Evolutionary conservation across 331 rosid species (phyloP), one percentile per base, ranked within the genome.

Genomic region (Quercus phellos): DNA sequence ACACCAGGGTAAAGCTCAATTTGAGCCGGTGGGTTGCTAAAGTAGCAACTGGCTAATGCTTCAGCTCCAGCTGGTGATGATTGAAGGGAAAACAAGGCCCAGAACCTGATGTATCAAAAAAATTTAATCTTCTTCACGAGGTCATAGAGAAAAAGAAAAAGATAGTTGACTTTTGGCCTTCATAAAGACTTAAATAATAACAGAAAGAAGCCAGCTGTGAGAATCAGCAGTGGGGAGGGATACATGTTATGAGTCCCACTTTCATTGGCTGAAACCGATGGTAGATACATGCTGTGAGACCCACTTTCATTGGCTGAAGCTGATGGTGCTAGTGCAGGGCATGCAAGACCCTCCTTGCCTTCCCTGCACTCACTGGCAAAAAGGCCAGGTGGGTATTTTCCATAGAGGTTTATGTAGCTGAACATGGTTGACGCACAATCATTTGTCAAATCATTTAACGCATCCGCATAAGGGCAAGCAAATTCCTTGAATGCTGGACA

Each of bases 381-480:
- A 77, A 95, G 96, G 61, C 99, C 99, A 0, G 99, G 94, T 22
- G 99, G 99, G 91, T 95, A 95, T 69, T 74, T 81, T 42, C 99
- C 99, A 4, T 93, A 84, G 58, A 95, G 88, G 85, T 95, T 91
- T 21, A 95, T 91, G 89, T 95, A 95, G 80, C 99, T 95, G 89
- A 95, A 95, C 98, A 95, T 91, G 77, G 93, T 95, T 7, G 98
- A 77, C 43, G 99, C 90, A 11, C 99, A 95, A 38, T 88, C 98
- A 17, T 89, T 95, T 1, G 90, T 84, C 74, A 87, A 70, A 80
- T 93, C 97, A 38, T 95, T 95, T 63, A 95, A 0, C 73, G 81
- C 94, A 0, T 86, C 93, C 0, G 58, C 61, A 1, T 95, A 93
- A 46, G 99, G 98, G 85, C 99, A 95, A 5, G 99, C 98, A 35